These are phyloP conservation scores for Maudiozyma saulgeensis DNA, from an alignment of 805 yeast species.

Conservation along the genomic window DNA sequence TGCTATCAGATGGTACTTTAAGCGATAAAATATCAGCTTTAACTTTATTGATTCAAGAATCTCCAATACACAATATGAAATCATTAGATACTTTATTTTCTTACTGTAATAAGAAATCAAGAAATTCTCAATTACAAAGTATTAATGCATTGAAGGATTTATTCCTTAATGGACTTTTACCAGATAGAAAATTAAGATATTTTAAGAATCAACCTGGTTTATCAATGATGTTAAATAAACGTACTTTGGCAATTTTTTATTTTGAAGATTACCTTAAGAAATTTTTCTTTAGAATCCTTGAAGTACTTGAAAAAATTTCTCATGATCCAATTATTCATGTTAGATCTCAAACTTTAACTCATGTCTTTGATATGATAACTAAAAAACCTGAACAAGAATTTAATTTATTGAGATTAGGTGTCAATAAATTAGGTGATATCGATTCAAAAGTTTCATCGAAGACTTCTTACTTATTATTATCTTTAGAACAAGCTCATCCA, in stretches of 20 bases:
- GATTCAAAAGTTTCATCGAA: conserved; percentile 87
- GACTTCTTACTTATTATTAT: conserved; percentile 70
- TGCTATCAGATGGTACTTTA: conserved; percentile 84
- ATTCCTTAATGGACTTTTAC: conserved; percentile 70
- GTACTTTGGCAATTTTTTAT: conserved; percentile 61
- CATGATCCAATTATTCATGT: conserved; percentile 89
- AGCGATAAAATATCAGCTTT: conserved; percentile 92
- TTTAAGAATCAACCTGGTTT: conserved; percentile 69
- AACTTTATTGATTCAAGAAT: conserved; percentile 86
- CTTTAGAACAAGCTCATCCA: conserved; percentile 84
- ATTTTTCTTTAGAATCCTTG: conserved; percentile 64
- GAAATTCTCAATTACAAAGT: conserved; percentile 88
- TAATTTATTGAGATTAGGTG: conserved; percentile 77
- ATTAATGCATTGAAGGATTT: conserved; percentile 85
- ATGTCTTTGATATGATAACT: conserved; percentile 69
- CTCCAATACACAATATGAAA: conserved; percentile 81
- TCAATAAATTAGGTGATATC: conserved; percentile 87
- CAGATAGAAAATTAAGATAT: conserved; percentile 70
- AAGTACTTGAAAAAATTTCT: conserved; percentile 66
- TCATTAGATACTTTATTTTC: conserved; percentile 70
- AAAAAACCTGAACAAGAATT: conserved; percentile 95
- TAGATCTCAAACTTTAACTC: conserved; percentile 63
- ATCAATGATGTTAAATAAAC: conserved; percentile 36
- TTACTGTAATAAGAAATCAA: conserved; percentile 81
- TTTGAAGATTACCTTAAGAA: conserved; percentile 86